Evolutionary conservation across 2,329 filamentous ascomycete genomes (phyloP).

Genomic region (Phialocephala sp.): DNA sequence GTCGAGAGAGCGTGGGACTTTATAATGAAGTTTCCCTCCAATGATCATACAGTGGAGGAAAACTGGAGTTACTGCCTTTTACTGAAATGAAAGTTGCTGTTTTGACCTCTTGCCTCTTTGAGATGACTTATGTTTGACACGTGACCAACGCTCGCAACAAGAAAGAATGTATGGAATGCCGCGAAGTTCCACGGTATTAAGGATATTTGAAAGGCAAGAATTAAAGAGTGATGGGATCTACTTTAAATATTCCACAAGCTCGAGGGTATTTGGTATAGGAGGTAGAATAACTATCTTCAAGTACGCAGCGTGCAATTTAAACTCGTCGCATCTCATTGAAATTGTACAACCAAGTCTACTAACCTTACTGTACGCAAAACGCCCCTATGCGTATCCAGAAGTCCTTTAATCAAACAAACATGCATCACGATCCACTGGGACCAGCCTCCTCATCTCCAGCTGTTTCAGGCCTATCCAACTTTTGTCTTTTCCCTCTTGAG

Average conservation of each 20-base stretch:
- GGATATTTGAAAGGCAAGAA: background rate
- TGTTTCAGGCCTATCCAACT: constrained; percentile 21
- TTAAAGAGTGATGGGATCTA: background rate
- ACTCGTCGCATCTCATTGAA: background rate
- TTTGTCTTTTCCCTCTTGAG: constrained; percentile 27
- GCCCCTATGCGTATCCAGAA: background rate
- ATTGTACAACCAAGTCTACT: constrained; percentile 2
- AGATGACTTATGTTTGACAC: background rate
- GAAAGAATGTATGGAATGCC: too few species aligned
- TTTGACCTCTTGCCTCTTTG: background rate
- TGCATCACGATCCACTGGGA: constrained; percentile 33
- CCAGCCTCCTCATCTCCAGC: constrained; percentile 37
- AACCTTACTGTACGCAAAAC: constrained; percentile 1
- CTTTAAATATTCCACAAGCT: background rate
- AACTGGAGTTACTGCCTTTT: too few species aligned
- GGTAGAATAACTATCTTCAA: background rate
- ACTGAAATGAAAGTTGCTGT: background rate
- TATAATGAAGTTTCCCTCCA: background rate
- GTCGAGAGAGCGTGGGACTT: background rate
- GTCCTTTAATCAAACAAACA: background rate
- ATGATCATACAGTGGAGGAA: too few species aligned
- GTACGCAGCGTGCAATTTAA: background rate
- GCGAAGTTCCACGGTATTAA: too few species aligned
- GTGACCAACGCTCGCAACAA: background rate
- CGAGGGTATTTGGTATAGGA: background rate